Evolutionary conservation across 1,139 yeast species (phyloP).

Genomic region (Lodderomyces elongisporus): DNA sequence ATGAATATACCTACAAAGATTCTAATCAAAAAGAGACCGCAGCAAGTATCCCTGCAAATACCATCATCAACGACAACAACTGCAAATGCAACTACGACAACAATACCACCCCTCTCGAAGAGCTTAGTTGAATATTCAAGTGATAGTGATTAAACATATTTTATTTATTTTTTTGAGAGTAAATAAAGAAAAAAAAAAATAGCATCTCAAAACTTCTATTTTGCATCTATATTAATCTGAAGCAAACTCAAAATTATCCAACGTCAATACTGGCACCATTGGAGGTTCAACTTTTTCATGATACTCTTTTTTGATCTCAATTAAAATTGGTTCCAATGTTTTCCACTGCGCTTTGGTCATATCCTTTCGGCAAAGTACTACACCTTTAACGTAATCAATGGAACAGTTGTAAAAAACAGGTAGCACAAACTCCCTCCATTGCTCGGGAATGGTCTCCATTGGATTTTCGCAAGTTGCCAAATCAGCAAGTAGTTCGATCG

Average conservation of each 20-base stretch:
- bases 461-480: conserved; percentile 55
- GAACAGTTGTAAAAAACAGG: conserved; percentile 64
- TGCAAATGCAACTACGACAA: conserved; percentile 9
- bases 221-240: neutral
- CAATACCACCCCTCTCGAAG: conserved; percentile 11
- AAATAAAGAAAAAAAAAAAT: neutral
- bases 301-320: conserved; percentile 28
- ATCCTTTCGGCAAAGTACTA: conserved; percentile 42
- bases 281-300: conserved; percentile 36
- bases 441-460: conserved; percentile 44
- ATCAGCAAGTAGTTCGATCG: conserved; percentile 68
- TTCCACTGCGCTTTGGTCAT: conserved; percentile 32
- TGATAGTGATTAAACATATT: conserved; percentile 15
- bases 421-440: conserved; percentile 54
- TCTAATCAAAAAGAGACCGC: neutral
- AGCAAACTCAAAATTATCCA: conserved; percentile 30
- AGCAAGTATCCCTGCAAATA: conserved; percentile 3
- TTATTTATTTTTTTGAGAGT: neutral
- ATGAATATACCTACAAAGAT: conserved; percentile 3
- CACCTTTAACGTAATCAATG: conserved; percentile 56
- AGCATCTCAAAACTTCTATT: neutral
- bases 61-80: conserved; percentile 11
- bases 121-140: no score
- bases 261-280: conserved; percentile 26
- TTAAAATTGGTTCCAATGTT: conserved; percentile 26